Base-by-base conservation (phyloP, 2,329 filamentous ascomycete species). In the Pseudopyricularia javanii region DNA sequence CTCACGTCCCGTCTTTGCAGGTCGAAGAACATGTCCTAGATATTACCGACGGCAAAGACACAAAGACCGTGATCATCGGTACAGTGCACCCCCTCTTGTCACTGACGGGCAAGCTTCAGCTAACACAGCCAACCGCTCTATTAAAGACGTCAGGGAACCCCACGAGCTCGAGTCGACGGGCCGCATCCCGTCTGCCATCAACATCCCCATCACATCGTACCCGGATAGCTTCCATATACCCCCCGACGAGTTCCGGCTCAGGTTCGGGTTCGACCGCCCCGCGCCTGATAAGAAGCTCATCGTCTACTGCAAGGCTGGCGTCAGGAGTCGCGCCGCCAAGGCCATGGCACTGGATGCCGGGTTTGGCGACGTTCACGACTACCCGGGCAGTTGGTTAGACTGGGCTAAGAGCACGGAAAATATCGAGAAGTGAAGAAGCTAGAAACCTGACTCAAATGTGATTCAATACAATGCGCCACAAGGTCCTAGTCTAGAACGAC, bases 241-340 rank as follows among this genome's bases (percentile, higher is more conserved):
- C 0, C 74, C 76, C 0, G 85, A 88, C 12, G 90, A 95, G 57
- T 97, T 97, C 63, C 79, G 86, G 63, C 87, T 89, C 55, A 72
- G 84, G 15, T 91, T 89, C 67, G 91, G 89, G 4, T 95, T 86
- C 63, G 70, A 75, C 55, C 86, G 88, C 56, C 91, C 75, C 0
- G 61, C 62, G 2, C 72, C 71, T 55, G 74, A 79, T 47, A 65
- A 68, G 32, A 73, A 79, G 58, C 66, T 95, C 14, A 76, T 97
- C 4, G 93, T 97, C 62, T 97, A 95, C 68, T 98, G 93, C 71
- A 94, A 89, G 71, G 84, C 91, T 0, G 93, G 93, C 2, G 88
- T 97, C 57, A 76, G 93, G 64, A 89, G 88, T 60, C 74, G 76
- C 47, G 80, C 86, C 1, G 91, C 91, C 7, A 90, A 90, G 7